Base-by-base conservation (phyloP, 2,329 filamentous ascomycete genomes). In the Hypoxylon sp. region DNA sequence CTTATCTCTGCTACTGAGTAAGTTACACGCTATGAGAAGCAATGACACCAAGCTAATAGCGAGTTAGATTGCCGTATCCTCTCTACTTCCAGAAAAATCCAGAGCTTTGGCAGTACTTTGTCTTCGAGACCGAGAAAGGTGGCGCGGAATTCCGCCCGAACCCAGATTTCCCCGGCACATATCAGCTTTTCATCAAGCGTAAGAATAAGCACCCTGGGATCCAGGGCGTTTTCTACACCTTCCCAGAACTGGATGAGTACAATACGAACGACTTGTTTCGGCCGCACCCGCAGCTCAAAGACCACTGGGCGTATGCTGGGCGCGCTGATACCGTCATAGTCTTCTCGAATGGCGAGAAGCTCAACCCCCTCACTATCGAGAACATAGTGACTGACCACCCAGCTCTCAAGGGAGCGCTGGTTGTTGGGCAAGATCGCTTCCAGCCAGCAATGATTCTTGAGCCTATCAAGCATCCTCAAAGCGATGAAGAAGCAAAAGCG, bases 341-440 rank as follows among this genome's bases (percentile, higher is more conserved):
- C n/a, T 77, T 84, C 12, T 79, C 77, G 2, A 82, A 80, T 42
- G 81, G 81, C 8, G 80, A 82, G 71, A 83, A 84, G 70, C 72
- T 83, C 22, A 84, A 84, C 62, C 80, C 80, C 0, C 71, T 79
- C 4, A 74, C 70, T 3, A 78, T 81, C 42, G 81, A 83, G 61
- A 57, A 70, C 0, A 71, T 72, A n/a, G 66, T 83, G 3, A 63
- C 69, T 12, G 64, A 70, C 4, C 80, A 82, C 33, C 74, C 78
- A 0, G 61, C 68, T 0, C 69, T 83, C 20, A 76, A 75, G n/a
- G 77, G 76, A 1, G 80, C 77, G 0, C 14, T 83, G 1, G 78
- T 84, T 1, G 79, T 83, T 0, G 83, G 83, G 7, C 70, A 77
- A 11, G 76, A 78, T 49, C 71, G 63, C 0, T 82, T 84, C 67